Evolutionary conservation across 1,139 yeast genomes (phyloP).

Genomic region (Protomyces lactucae-debilis): DNA sequence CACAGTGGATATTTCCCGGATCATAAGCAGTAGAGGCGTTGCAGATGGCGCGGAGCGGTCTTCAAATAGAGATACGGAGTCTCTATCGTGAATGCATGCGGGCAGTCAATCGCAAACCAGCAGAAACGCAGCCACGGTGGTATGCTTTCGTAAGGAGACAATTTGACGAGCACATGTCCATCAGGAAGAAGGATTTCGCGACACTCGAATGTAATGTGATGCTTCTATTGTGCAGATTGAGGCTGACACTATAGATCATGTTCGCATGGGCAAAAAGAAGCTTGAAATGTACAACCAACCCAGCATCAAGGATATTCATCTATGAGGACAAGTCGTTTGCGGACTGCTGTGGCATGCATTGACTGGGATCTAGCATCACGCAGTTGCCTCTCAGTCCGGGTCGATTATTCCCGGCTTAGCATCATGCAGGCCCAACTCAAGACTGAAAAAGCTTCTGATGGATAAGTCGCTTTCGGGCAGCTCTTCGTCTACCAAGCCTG

Average conservation of each 20-base stretch:
- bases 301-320: slow-evolving; percentile 24
- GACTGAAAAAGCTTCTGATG: too few species aligned
- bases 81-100: slow-evolving; percentile 42
- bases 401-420: too few species aligned
- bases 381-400: too few species aligned
- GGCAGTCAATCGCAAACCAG: slow-evolving; percentile 38
- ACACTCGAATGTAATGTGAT: slow-evolving; percentile 57
- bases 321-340: not conserved
- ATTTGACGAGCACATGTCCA: slow-evolving; percentile 52
- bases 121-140: slow-evolving; percentile 36
- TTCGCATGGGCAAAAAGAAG: slow-evolving; percentile 68
- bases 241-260: slow-evolving; percentile 43
- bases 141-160: slow-evolving; percentile 49
- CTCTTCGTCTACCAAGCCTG: too few species aligned
- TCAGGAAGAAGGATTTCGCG: slow-evolving; percentile 73
- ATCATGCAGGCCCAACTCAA: too few species aligned
- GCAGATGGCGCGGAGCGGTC: slow-evolving; percentile 10
- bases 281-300: slow-evolving; percentile 62
- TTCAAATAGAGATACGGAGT: slow-evolving; percentile 34
- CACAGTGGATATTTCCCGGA: not conserved
- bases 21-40: not conserved
- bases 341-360: too few species aligned
- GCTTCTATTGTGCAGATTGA: not conserved
- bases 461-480: too few species aligned
- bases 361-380: too few species aligned